phyloP scores from a whole-genome alignment of 495 filamentous ascomycete genomes.

The Neohortaea acidophila region DNA sequence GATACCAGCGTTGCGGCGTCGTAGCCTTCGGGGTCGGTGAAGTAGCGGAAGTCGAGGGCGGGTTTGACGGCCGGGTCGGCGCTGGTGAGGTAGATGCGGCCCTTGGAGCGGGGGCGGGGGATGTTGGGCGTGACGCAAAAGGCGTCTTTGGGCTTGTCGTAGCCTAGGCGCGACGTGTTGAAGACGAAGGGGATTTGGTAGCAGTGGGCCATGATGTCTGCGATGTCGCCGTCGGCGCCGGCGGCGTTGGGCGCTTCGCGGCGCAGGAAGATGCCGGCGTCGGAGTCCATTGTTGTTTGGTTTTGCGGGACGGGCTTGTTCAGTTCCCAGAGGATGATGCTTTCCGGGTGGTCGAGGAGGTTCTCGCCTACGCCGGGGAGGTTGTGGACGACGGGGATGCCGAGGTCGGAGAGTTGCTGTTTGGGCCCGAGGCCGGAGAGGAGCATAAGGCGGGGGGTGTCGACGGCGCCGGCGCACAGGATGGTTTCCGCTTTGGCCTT shows the following conservation, averaged over 20 bases:
- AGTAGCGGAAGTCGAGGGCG: conserved; percentile 74
- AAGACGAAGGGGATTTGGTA: conserved; percentile 70
- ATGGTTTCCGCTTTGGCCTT: conserved; percentile 55
- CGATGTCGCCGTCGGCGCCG: conserved; percentile 46
- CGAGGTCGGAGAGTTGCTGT: conserved; percentile 45
- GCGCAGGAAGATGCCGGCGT: conserved; percentile 70
- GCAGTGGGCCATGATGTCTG: conserved; percentile 84
- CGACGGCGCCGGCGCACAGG: conserved; percentile 62
- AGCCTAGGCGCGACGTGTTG: conserved; percentile 46
- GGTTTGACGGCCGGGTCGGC: conserved; percentile 59
- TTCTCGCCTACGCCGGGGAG: conserved; percentile 70
- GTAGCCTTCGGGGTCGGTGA: conserved; percentile 71
- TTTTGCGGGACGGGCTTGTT: conserved; percentile 57
- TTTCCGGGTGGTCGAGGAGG: conserved; percentile 62
- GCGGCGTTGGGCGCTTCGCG: conserved; percentile 50
- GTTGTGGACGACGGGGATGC: conserved; percentile 54
- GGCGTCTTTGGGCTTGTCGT: conserved; percentile 55
- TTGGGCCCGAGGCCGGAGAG: conserved; percentile 63
- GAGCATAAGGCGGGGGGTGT: conserved; percentile 58
- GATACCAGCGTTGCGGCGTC: conserved; percentile 68
- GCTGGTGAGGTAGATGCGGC: conserved; percentile 56
- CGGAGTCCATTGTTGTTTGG: conserved; percentile 74
- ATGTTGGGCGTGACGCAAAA: conserved; percentile 93
- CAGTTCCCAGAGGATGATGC: conserved; percentile 72
- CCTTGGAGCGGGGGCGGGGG: conserved; percentile 60